Conservation (phyloP, 768 basidiomycete species). For the Panaeolus papilionaceus region DNA sequence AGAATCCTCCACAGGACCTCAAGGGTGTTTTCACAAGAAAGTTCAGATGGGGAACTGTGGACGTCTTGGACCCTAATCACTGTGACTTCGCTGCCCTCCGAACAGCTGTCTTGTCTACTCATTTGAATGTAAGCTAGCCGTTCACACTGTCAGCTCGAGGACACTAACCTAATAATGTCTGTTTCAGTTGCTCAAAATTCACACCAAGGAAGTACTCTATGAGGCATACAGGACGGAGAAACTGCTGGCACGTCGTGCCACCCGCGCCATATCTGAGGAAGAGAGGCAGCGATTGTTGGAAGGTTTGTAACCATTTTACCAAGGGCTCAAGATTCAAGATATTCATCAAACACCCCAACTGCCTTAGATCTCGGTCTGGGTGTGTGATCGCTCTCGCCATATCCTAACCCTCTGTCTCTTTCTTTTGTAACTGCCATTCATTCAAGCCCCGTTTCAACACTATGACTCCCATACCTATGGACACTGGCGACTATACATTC, state of each 20-base stretch:
- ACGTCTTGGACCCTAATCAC: constrained; percentile 85
- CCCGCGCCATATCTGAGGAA: constrained; percentile 77
- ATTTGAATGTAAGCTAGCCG: constrained; percentile 70
- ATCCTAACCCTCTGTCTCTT: constrained; percentile 27
- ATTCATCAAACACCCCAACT: neutral
- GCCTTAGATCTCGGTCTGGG: constrained; percentile 36
- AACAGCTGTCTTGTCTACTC: constrained; percentile 83
- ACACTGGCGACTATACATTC: constrained; percentile 5
- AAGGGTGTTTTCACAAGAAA: constrained; percentile 78
- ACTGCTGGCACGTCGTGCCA: constrained; percentile 84
- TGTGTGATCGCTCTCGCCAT: constrained; percentile 28
- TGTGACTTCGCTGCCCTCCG: constrained; percentile 89
- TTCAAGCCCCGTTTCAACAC: constrained; percentile 10
- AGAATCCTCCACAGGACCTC: constrained; percentile 69
- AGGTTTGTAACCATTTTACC: constrained; percentile 50
- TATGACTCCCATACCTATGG: constrained; percentile 22
- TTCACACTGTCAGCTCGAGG: constrained; percentile 8
- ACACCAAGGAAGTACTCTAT: constrained; percentile 89
- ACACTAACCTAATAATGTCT: constrained; percentile 11
- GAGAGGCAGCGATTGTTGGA: constrained; percentile 75
- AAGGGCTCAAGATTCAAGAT: constrained; percentile 9
- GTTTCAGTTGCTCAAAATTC: constrained; percentile 74
- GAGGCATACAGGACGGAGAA: constrained; percentile 94
- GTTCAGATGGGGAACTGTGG: constrained; percentile 89
- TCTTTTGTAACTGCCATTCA: neutral